phyloP scores from a whole-genome alignment of 352 stramenopile species.

The Globisporangium alternatum region DNA sequence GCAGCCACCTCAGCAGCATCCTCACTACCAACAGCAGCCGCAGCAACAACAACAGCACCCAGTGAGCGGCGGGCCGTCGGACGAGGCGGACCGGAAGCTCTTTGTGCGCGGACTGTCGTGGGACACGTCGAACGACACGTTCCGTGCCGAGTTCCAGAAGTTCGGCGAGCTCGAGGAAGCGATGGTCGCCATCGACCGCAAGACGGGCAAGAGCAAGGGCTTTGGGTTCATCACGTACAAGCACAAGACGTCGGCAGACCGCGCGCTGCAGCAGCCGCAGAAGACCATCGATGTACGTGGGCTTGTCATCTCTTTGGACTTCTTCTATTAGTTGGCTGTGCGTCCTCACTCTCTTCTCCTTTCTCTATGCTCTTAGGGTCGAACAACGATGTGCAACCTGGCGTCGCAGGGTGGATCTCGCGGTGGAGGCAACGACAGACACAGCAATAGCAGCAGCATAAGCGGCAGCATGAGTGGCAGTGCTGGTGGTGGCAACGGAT shows the following conservation, averaged over 20 bases:
- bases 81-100: conserved; percentile 57
- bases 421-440: background rate
- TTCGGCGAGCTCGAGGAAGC: conserved; percentile 61
- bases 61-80: background rate
- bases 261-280: conserved; percentile 52
- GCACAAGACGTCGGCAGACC: conserved; percentile 37
- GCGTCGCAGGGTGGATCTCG: conserved; percentile 33
- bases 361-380: conserved; percentile 29
- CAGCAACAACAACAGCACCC: conserved; percentile 1
- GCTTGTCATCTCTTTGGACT: background rate
- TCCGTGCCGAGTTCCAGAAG: conserved; percentile 56
- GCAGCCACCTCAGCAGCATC: conserved; percentile 16
- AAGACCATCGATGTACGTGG: conserved; percentile 66
- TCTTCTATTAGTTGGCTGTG: background rate
- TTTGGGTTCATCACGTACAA: conserved; percentile 68
- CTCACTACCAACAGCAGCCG: conserved; percentile 6
- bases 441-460: conserved; percentile 12
- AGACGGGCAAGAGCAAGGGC: conserved; percentile 63
- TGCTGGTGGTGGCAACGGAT: background rate
- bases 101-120: conserved; percentile 59
- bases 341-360: background rate
- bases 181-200: conserved; percentile 42
- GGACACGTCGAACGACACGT: conserved; percentile 49
- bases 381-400: conserved; percentile 55
- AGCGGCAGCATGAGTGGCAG: conserved; percentile 13